Evolutionary conservation across 2,329 filamentous ascomycete genomes (phyloP).

Genomic region (Fusarium hainanense): DNA sequence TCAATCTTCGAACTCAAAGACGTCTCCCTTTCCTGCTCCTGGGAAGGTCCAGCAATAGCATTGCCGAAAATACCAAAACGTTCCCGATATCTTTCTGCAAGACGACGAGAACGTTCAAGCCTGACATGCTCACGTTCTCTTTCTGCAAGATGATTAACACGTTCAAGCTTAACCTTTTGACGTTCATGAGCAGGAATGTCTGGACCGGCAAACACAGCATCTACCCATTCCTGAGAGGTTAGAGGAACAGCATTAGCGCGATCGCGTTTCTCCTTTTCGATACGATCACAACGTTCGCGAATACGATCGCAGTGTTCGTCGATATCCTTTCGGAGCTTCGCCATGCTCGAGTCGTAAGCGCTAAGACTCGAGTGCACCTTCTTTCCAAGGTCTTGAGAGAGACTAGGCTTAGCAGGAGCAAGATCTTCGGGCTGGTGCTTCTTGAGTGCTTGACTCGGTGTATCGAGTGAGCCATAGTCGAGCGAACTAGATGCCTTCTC

Average conservation of each 20-base stretch:
- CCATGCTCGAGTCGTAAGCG: background rate
- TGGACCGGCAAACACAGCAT: background rate
- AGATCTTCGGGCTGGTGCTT: background rate
- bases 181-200: background rate
- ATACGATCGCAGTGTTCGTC: background rate
- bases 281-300: background rate
- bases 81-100: too few species aligned
- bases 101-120: too few species aligned
- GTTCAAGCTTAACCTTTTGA: too few species aligned
- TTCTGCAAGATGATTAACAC: too few species aligned
- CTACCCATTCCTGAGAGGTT: background rate
- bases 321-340: background rate
- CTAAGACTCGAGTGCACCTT: background rate
- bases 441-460: rapidly evolving
- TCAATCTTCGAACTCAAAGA: background rate
- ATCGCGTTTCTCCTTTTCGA: background rate
- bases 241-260: too few species aligned
- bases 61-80: too few species aligned
- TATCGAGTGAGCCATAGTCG: too few species aligned
- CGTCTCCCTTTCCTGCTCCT: background rate
- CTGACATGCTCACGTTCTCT: too few species aligned
- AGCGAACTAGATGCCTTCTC: too few species aligned
- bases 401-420: background rate
- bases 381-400: background rate
- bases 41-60: too few species aligned